phyloP scores from a whole-genome alignment of 176 grass and related monocot genomes.

The Rhynchospora pubera region DNA sequence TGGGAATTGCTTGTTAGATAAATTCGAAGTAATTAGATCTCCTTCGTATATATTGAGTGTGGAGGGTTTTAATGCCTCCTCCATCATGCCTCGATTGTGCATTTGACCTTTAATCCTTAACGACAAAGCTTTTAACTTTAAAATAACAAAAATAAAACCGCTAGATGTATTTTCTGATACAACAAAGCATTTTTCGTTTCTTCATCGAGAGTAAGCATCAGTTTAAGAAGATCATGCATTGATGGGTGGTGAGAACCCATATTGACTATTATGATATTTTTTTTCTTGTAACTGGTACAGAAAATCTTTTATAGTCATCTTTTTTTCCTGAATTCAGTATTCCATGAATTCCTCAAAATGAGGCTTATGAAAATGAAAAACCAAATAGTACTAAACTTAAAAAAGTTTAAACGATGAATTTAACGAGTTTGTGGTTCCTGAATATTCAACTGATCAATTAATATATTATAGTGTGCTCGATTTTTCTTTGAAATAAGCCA shows the following conservation, averaged over 20 bases:
- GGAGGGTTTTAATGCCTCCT: not conserved
- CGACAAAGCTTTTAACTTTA: not conserved
- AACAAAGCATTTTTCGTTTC: too few species aligned
- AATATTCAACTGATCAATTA: too few species aligned
- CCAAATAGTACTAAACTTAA: not conserved
- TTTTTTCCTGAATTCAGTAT: not conserved
- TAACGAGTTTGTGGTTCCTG: too few species aligned
- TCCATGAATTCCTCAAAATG: not conserved
- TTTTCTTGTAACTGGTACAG: not conserved
- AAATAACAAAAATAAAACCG: not conserved
- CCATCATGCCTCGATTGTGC: not conserved
- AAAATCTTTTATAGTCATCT: not conserved
- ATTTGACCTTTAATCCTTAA: not conserved
- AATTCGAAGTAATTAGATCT: not conserved
- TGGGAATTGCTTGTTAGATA: conserved; percentile 6
- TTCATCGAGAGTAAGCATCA: too few species aligned
- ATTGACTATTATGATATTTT: not conserved
- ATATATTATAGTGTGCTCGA: too few species aligned
- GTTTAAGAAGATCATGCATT: too few species aligned
- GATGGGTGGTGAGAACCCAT: too few species aligned
- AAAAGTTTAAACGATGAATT: too few species aligned
- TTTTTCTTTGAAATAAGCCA: too few species aligned
- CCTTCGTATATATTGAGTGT: not conserved
- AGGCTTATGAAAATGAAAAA: not conserved
- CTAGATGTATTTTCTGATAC: not conserved